Percentiles rank a stretch among this genome's conserved stretches.
These are phyloP conservation scores for Rhodotorula sp. DNA, from an alignment of 1,284 basidiomycete genomes.

Conservation along the genomic window DNA sequence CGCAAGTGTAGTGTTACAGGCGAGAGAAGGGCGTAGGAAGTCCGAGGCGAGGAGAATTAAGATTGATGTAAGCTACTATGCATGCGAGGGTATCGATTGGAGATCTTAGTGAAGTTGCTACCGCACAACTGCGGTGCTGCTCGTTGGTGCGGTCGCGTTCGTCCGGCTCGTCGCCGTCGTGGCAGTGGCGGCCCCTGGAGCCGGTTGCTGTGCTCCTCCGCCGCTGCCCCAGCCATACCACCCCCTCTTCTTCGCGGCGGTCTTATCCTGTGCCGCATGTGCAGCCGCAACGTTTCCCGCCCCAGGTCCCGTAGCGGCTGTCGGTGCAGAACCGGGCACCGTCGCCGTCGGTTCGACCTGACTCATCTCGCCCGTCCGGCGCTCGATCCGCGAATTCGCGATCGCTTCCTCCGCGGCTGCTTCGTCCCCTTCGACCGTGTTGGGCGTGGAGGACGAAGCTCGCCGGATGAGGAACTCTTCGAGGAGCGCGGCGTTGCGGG, in stretches of 20 bases:
- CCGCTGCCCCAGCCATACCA: constrained; percentile 18
- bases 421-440: constrained; percentile 11
- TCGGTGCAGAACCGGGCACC: not conserved
- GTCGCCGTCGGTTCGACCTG: not conserved
- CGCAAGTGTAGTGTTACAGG: no score
- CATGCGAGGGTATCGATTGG: no score
- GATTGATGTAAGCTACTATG: no score
- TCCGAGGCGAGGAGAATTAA: no score
- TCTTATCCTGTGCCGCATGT: no score
- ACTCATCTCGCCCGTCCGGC: constrained; percentile 19
- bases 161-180: not conserved
- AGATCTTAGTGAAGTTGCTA: no score
- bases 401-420: constrained; percentile 8
- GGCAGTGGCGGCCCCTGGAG: not conserved
- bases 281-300: not conserved
- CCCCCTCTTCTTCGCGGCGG: not conserved
- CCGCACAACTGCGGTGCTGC: not conserved
- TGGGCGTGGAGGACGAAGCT: not conserved
- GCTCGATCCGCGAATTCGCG: constrained; percentile 7
- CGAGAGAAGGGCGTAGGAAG: no score
- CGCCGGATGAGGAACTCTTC: constrained; percentile 42
- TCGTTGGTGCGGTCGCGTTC: not conserved
- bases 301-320: not conserved
- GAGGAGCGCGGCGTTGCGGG: constrained; percentile 35
- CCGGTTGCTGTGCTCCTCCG: not conserved